These are phyloP conservation scores for Diacronema lutheri DNA, from an alignment of 78 protist genomes.

Conservation along the genomic window DNA sequence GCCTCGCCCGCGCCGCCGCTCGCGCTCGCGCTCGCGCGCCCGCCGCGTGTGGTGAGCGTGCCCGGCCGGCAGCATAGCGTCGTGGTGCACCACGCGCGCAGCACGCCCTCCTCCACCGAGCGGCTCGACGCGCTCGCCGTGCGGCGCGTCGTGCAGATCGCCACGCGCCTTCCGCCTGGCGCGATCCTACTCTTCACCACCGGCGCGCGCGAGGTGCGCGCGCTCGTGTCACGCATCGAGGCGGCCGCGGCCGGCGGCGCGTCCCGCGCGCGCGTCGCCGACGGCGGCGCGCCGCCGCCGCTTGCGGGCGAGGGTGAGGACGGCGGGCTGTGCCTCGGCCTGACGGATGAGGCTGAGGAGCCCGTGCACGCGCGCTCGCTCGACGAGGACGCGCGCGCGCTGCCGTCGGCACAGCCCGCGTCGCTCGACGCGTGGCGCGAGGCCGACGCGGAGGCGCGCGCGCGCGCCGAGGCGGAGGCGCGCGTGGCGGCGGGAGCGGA, in stretches of 20 bases:
- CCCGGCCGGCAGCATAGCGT: constrained; percentile 79
- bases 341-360: too few relatives aligned
- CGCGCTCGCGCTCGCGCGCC: background rate
- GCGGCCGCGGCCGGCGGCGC: background rate
- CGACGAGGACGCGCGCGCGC: too few relatives aligned
- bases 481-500: too few relatives aligned
- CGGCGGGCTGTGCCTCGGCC: too few relatives aligned
- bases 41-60: background rate
- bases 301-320: too few relatives aligned
- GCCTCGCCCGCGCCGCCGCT: background rate
- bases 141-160: constrained; percentile 75
- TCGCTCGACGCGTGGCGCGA: too few relatives aligned
- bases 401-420: too few relatives aligned
- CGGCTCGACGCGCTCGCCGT: constrained; percentile 59
- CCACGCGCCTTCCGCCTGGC: constrained; percentile 85
- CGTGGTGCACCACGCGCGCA: constrained; percentile 79
- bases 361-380: too few relatives aligned
- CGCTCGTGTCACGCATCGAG: constrained; percentile 41
- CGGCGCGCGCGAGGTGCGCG: constrained; percentile 86
- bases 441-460: too few relatives aligned
- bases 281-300: too few relatives aligned
- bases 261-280: background rate
- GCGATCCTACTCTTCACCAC: constrained; percentile 93
- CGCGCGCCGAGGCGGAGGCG: too few relatives aligned
- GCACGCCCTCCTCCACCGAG: constrained; percentile 49